Conservation (phyloP, 1,284 basidiomycete genomes). For the Fomitopsis betulina region DNA sequence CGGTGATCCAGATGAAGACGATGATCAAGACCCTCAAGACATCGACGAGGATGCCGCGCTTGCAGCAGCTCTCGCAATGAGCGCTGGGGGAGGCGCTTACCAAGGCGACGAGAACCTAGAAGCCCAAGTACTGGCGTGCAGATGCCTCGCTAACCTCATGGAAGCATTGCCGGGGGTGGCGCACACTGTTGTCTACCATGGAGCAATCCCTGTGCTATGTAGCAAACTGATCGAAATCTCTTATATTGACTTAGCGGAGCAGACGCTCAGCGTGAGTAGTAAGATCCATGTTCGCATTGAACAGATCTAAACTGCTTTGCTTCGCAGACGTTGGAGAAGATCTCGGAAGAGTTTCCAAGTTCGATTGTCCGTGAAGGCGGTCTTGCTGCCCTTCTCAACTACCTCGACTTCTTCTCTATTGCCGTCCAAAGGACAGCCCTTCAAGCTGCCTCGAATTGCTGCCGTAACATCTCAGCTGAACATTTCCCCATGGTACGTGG, state of each 20-base stretch:
- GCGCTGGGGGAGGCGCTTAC: constrained; percentile 52
- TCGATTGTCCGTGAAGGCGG: constrained; percentile 94
- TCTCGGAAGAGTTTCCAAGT: constrained; percentile 92
- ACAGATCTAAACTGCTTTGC: constrained; percentile 17
- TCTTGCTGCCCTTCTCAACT: constrained; percentile 85
- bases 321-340: constrained; percentile 89
- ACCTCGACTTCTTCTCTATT: constrained; percentile 95
- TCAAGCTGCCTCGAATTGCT: constrained; percentile 95
- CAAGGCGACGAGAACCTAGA: constrained; percentile 85
- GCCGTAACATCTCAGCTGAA: constrained; percentile 83
- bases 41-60: constrained; percentile 82
- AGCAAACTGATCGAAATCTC: constrained; percentile 94
- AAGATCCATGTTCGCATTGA: constrained; percentile 2
- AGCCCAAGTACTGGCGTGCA: constrained; percentile 88
- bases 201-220: constrained; percentile 92
- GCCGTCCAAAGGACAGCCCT: constrained; percentile 93
- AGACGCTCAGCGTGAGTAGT: constrained; percentile 85
- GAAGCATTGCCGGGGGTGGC: constrained; percentile 93
- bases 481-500: constrained; percentile 84
- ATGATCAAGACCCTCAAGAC: constrained; percentile 53
- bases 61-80: constrained; percentile 79
- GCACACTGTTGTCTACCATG: constrained; percentile 92
- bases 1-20: constrained; percentile 65
- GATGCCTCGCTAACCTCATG: constrained; percentile 95
- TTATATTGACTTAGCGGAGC: constrained; percentile 95